Evolutionary conservation across 1,284 basidiomycete species (phyloP).

Genomic region (Meripilus lineatus): DNA sequence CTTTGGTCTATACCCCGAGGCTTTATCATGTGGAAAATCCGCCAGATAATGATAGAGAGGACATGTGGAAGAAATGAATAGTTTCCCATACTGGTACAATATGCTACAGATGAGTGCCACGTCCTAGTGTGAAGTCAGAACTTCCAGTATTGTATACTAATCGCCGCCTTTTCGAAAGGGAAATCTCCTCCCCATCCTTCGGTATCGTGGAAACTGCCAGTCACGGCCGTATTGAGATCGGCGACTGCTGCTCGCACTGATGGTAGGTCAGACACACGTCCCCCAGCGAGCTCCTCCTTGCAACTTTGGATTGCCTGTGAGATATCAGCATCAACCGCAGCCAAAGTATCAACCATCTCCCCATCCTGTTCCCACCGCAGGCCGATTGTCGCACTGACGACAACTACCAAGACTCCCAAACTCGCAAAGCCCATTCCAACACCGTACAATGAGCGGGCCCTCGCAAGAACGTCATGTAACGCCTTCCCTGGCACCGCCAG

Average conservation of each 20-base stretch:
- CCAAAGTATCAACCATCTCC: constrained; percentile 49
- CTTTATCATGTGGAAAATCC: too few relatives aligned
- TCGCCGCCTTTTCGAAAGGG: constrained; percentile 59
- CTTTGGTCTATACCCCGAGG: too few relatives aligned
- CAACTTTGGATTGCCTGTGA: constrained; percentile 76
- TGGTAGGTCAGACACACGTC: constrained; percentile 41
- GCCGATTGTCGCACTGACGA: constrained; percentile 54
- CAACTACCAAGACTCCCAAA: constrained; percentile 45
- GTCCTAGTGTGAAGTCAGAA: constrained; percentile 37
- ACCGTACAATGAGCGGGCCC: constrained; percentile 63
- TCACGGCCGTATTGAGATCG: constrained; percentile 45
- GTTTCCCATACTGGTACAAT: too few relatives aligned
- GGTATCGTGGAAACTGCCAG: constrained; percentile 47
- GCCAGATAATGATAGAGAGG: too few relatives aligned
- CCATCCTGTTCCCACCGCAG: constrained; percentile 59
- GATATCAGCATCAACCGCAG: constrained; percentile 66
- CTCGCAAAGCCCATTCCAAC: constrained; percentile 68
- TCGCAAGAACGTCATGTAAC: constrained; percentile 45
- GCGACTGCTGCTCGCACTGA: constrained; percentile 36
- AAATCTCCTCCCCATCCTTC: constrained; percentile 62
- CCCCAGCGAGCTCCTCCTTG: constrained; percentile 62
- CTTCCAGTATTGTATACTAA: constrained; percentile 58
- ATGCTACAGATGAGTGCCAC: too few relatives aligned
- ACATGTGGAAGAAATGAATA: too few relatives aligned
- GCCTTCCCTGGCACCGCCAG: constrained; percentile 42